A percentile compares a stretch with the other conserved stretches of the same genome.
Conservation (phyloP, 805 yeast species). For the Candida corydali region DNA sequence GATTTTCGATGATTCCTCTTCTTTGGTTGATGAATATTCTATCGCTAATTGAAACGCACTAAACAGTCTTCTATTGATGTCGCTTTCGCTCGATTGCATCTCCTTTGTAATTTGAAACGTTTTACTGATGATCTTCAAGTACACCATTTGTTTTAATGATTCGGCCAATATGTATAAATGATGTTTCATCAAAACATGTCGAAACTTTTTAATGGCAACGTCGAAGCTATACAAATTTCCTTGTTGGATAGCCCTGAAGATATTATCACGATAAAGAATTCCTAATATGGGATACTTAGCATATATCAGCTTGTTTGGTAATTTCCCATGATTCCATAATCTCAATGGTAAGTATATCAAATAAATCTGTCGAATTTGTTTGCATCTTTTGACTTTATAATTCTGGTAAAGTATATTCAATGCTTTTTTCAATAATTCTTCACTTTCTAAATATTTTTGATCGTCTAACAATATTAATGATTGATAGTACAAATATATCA, state of each 20-base stretch:
- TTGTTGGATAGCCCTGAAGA: conserved; percentile 43
- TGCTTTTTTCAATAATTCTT: conserved; percentile 50
- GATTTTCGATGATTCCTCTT: conserved; percentile 2
- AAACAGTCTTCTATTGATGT: conserved; percentile 24
- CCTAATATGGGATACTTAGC: conserved; percentile 36
- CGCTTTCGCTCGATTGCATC: neutral
- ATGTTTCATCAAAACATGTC: conserved; percentile 49
- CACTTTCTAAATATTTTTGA: conserved; percentile 51
- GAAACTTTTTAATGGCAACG: conserved; percentile 37
- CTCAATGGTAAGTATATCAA: conserved; percentile 61
- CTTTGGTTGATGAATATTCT: conserved; percentile 20
- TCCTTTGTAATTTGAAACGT: conserved; percentile 19
- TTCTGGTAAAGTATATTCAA: conserved; percentile 30
- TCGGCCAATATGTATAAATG: conserved; percentile 60
- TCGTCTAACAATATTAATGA: conserved; percentile 66
- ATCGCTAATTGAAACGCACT: conserved; percentile 42
- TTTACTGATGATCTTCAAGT: conserved; percentile 47
- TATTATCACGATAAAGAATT: conserved; percentile 38
- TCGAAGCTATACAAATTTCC: conserved; percentile 61
- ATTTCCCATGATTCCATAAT: conserved; percentile 42
- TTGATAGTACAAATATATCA: conserved; percentile 63
- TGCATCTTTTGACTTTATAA: conserved; percentile 13
- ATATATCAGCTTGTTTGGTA: conserved; percentile 45
- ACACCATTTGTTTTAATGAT: conserved; percentile 46
- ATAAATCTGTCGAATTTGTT: conserved; percentile 46